A percentile compares a stretch with the other conserved stretches of the same genome.
Conservation (phyloP, 306 rosid genomes). For the Ammopiptanthus mongolicus region DNA sequence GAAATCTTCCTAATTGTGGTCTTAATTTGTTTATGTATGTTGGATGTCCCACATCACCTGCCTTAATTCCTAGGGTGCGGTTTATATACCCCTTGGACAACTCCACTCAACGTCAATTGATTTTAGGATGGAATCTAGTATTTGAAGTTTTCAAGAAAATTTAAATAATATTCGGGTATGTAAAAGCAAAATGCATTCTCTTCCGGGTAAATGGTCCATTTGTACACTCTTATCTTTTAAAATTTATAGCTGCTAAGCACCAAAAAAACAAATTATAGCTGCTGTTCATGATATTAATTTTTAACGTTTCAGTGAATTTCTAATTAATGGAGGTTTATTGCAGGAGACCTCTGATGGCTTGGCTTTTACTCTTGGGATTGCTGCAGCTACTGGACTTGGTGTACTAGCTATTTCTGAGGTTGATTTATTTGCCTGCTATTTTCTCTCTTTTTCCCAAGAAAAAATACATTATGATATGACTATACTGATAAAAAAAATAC, state of each 20-base stretch:
- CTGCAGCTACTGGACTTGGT: slow-evolving; percentile 55
- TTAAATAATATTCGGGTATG: not conserved
- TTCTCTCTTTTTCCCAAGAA: not conserved
- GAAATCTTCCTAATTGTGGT: not conserved
- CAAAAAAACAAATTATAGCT: not conserved
- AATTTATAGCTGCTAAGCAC: not conserved
- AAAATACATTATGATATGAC: not conserved
- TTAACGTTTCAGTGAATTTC: not conserved
- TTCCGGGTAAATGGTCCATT: not conserved
- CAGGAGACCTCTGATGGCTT: slow-evolving; percentile 53
- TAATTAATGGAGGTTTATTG: slow-evolving; percentile 11
- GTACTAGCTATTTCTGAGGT: slow-evolving; percentile 62
- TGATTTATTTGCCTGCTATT: not conserved
- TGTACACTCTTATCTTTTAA: not conserved
- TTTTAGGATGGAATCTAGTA: too few relatives aligned
- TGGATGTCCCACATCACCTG: too few relatives aligned
- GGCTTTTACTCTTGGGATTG: slow-evolving; percentile 51
- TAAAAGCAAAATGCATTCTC: not conserved
- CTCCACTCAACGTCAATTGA: too few relatives aligned
- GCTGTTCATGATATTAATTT: not conserved
- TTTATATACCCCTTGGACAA: too few relatives aligned
- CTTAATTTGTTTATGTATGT: not conserved
- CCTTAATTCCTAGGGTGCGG: too few relatives aligned
- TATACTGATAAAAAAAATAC: not conserved
- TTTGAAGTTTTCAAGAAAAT: not conserved